Percentiles rank a stretch among this genome's conserved stretches.
Conservation (phyloP, 495 filamentous ascomycete genomes). For the Articulospora tetracladia region DNA sequence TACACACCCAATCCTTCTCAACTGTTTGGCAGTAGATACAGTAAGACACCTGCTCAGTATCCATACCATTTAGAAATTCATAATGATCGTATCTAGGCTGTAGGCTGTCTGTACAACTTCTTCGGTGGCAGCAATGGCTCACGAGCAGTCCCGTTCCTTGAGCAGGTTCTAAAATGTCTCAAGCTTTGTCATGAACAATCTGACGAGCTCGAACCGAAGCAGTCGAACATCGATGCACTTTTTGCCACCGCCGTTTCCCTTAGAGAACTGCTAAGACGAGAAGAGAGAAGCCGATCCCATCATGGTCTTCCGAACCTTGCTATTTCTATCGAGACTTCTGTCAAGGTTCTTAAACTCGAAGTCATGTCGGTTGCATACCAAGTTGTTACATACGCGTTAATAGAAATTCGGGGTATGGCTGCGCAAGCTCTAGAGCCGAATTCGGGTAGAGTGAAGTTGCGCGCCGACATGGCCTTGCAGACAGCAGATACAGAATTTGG, state of each 20-base stretch:
- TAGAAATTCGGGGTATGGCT: not conserved
- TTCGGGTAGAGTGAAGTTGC: not conserved
- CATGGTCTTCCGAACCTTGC: not conserved
- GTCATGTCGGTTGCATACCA: not conserved
- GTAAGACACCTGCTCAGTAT: too few relatives aligned
- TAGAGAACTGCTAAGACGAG: not conserved
- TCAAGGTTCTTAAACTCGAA: not conserved
- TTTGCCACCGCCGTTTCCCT: not conserved
- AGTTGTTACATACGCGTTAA: not conserved
- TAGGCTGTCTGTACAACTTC: constrained; percentile 20
- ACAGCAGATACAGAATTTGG: constrained; percentile 5
- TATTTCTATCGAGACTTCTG: not conserved
- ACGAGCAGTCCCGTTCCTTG: constrained; percentile 17
- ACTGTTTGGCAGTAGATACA: constrained; percentile 20
- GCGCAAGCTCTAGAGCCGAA: not conserved
- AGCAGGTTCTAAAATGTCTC: constrained; percentile 4
- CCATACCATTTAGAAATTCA: too few relatives aligned
- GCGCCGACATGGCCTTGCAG: not conserved
- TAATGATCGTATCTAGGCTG: too few relatives aligned
- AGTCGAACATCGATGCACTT: constrained; percentile 3
- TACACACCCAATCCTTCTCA: constrained; percentile 14
- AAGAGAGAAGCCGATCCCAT: not conserved
- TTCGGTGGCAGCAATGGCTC: constrained; percentile 18
- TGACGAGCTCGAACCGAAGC: not conserved
- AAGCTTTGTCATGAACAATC: not conserved